Evolutionary conservation across 352 stramenopile species (phyloP).

Genomic region (Globisporangium recalcitrans): DNA sequence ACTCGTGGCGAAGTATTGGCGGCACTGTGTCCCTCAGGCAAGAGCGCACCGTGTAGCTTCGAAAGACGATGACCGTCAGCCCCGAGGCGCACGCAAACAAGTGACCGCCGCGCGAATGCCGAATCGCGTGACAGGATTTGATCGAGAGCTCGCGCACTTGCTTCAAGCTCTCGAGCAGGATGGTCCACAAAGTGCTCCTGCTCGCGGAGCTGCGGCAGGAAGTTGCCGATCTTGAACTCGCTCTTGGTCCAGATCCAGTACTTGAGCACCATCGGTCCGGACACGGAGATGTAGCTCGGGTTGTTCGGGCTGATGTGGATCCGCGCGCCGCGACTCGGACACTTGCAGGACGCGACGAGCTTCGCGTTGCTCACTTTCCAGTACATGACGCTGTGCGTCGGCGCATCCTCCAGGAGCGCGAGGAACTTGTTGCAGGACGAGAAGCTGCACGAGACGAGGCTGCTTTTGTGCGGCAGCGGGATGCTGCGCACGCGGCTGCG

Average conservation of each 20-base stretch:
- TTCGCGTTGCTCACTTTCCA: slow-evolving; percentile 81
- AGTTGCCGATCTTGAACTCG: slow-evolving; percentile 75
- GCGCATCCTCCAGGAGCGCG: slow-evolving; percentile 62
- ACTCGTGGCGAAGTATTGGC: neutral
- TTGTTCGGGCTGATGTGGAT: slow-evolving; percentile 73
- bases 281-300: slow-evolving; percentile 68
- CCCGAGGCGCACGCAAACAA: slow-evolving; percentile 68
- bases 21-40: too few species aligned
- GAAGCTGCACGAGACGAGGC: slow-evolving; percentile 62
- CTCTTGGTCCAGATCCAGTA: slow-evolving; percentile 76
- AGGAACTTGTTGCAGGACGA: slow-evolving; percentile 76
- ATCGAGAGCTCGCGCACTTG: slow-evolving; percentile 60
- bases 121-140: slow-evolving; percentile 58
- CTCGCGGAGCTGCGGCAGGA: slow-evolving; percentile 66
- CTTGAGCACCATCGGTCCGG: slow-evolving; percentile 68
- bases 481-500: slow-evolving; percentile 42
- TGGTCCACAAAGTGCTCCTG: slow-evolving; percentile 80
- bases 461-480: slow-evolving; percentile 42
- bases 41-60: slow-evolving; percentile 50
- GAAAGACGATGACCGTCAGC: slow-evolving; percentile 55
- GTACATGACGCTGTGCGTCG: slow-evolving; percentile 66
- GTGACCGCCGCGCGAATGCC: slow-evolving; percentile 66
- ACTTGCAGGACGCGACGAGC: slow-evolving; percentile 62
- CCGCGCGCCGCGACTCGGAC: slow-evolving; percentile 51
- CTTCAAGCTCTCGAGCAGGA: slow-evolving; percentile 60